A percentile compares a stretch with the other conserved stretches of the same genome.
Conservation (phyloP, 2,329 filamentous ascomycete species). For the Chalaropsis thielavioides region DNA sequence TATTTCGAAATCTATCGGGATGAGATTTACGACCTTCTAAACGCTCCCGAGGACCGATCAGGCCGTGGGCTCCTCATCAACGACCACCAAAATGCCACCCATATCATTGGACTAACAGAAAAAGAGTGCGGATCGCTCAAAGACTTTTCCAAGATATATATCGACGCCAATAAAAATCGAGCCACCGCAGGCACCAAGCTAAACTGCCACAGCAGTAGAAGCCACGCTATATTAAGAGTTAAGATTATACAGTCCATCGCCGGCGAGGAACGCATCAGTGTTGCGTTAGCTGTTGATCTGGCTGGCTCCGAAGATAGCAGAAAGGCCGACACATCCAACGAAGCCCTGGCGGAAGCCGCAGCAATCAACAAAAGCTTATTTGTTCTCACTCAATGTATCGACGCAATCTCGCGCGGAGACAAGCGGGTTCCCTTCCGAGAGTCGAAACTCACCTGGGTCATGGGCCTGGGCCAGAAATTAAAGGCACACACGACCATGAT, state of each 20-base stretch:
- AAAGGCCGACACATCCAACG: constrained; percentile 83
- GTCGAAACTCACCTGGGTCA: constrained; percentile 91
- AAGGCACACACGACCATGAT: constrained; percentile 95
- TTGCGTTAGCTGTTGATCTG: constrained; percentile 83
- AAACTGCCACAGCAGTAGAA: constrained; percentile 79
- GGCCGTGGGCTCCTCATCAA: constrained; percentile 65
- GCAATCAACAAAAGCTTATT: constrained; percentile 97
- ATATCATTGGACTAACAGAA: constrained; percentile 75
- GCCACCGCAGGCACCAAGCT: constrained; percentile 84
- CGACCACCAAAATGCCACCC: constrained; percentile 74
- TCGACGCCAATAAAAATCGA: constrained; percentile 80
- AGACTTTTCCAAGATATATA: constrained; percentile 80
- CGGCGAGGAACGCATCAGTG: constrained; percentile 57
- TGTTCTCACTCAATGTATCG: constrained; percentile 85
- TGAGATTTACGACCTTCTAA: constrained; percentile 82
- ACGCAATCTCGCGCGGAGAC: constrained; percentile 67
- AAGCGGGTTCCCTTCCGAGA: constrained; percentile 82
- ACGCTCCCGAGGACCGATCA: constrained; percentile 74
- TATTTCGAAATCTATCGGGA: constrained; percentile 98
- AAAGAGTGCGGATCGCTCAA: constrained; percentile 69
- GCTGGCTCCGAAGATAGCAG: constrained; percentile 93
- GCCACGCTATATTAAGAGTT: constrained; percentile 81
- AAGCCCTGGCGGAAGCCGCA: constrained; percentile 83
- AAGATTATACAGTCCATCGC: constrained; percentile 67
- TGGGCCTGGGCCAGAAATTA: constrained; percentile 74